These are phyloP conservation scores for Piper longum DNA, from an alignment of 164 flowering plant genomes.

Conservation along the genomic window DNA sequence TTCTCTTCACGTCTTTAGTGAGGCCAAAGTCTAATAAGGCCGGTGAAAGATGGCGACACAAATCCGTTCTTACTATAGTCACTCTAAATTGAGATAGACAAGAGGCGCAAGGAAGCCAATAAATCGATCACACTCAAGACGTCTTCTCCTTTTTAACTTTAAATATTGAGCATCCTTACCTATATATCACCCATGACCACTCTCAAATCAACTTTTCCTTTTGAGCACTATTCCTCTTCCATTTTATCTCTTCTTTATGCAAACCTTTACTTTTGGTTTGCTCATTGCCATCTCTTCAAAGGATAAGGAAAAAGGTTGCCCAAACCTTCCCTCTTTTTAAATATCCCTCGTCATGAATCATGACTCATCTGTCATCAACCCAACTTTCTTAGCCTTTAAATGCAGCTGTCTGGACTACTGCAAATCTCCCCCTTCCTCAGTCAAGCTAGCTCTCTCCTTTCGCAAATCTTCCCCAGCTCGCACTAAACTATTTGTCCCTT, in stretches of 20 bases:
- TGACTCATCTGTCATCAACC: background rate
- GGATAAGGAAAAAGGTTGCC: background rate
- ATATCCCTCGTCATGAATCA: too few relatives aligned
- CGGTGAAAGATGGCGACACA: background rate
- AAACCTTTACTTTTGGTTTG: background rate
- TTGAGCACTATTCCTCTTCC: background rate
- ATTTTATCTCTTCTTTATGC: background rate
- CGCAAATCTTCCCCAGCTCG: background rate
- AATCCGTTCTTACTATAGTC: background rate
- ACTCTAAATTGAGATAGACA: background rate
- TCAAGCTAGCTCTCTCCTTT: background rate
- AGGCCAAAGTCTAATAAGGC: background rate
- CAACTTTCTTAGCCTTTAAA: constrained; percentile 6
- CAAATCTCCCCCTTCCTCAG: constrained; percentile 2
- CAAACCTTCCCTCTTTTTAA: too few relatives aligned
- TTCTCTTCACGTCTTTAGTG: background rate
- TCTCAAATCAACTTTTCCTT: background rate
- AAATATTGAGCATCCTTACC: background rate
- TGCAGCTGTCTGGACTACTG: constrained; percentile 1
- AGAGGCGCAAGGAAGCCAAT: background rate
- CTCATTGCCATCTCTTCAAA: background rate
- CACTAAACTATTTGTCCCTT: background rate
- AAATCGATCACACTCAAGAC: background rate
- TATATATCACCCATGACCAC: background rate
- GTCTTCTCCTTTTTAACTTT: background rate